Evolutionary conservation across 768 basidiomycete genomes (phyloP).

Genomic region (Hygrocybe coccinea): DNA sequence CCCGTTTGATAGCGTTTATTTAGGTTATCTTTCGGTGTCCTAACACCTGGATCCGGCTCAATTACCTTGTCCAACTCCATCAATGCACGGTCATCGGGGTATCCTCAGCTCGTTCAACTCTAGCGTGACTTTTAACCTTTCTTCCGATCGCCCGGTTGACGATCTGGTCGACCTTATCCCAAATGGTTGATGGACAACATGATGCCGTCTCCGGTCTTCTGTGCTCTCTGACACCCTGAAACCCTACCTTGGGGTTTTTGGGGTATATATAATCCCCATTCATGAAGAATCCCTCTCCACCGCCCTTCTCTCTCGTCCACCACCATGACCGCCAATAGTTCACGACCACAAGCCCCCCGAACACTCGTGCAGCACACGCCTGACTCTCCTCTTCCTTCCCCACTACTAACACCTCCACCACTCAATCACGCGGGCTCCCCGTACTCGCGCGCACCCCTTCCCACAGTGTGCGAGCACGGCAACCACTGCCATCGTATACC

Average conservation of each 20-base stretch:
- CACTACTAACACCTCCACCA: conserved; percentile 30
- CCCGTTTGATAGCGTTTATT: no score
- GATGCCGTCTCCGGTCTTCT: no score
- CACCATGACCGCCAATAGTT: background rate
- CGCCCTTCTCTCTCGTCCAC: background rate
- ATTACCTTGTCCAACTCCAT: no score
- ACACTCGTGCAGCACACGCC: background rate
- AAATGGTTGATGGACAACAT: no score
- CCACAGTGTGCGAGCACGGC: conserved; percentile 14
- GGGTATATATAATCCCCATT: background rate
- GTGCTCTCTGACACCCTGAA: background rate
- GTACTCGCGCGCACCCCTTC: conserved; percentile 21
- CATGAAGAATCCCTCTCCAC: background rate
- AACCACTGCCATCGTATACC: background rate
- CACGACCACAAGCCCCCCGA: background rate
- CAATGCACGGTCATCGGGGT: no score
- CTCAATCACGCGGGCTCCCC: conserved; percentile 30
- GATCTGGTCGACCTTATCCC: no score
- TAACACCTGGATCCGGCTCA: no score
- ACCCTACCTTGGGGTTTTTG: background rate
- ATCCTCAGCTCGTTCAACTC: no score
- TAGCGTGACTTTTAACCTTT: no score
- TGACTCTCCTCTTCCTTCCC: background rate
- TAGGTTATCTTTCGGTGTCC: no score
- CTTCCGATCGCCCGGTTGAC: no score